Conservation (phyloP, 192 early-diverging fungal genomes). For the Mortierella claussenii region DNA sequence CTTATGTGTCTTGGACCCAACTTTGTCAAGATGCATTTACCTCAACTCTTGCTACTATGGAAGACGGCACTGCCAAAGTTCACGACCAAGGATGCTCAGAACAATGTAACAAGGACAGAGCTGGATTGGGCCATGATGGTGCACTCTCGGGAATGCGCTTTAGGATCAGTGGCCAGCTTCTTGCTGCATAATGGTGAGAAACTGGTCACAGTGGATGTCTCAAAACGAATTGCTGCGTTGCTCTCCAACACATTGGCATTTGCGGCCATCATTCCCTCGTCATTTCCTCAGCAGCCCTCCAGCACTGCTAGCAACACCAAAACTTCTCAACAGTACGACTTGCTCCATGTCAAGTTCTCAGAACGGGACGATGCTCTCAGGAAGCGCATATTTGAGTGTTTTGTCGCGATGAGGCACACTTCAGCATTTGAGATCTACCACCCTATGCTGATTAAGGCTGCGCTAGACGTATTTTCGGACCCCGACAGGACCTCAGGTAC, state of each 20-base stretch:
- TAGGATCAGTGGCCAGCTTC: slow-evolving; percentile 78
- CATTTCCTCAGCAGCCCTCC: slow-evolving; percentile 53
- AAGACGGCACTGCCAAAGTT: slow-evolving; percentile 81
- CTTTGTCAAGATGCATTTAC: slow-evolving; percentile 81
- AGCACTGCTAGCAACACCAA: slow-evolving; percentile 34
- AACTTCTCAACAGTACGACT: slow-evolving; percentile 18
- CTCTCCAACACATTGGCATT: slow-evolving; percentile 80
- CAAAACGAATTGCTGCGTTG: slow-evolving; percentile 78
- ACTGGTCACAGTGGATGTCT: slow-evolving; percentile 76
- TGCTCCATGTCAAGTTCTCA: slow-evolving; percentile 55
- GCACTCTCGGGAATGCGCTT: slow-evolving; percentile 71
- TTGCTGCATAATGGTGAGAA: slow-evolving; percentile 73
- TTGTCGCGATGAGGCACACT: slow-evolving; percentile 63
- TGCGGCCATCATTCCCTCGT: slow-evolving; percentile 60
- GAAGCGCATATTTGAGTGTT: slow-evolving; percentile 79
- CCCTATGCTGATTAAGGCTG: slow-evolving; percentile 56
- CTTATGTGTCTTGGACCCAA: slow-evolving; percentile 84
- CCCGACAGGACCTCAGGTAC: slow-evolving; percentile 64
- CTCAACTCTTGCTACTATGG: slow-evolving; percentile 84
- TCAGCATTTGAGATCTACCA: slow-evolving; percentile 66
- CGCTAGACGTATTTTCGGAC: slow-evolving; percentile 61
- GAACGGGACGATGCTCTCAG: slow-evolving; percentile 71
- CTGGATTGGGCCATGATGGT: slow-evolving; percentile 70
- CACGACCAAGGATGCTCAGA: slow-evolving; percentile 72
- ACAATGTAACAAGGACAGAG: slow-evolving; percentile 62